phyloP scores from a whole-genome alignment of 1,284 basidiomycete species.

The Austropuccinia psidii region DNA sequence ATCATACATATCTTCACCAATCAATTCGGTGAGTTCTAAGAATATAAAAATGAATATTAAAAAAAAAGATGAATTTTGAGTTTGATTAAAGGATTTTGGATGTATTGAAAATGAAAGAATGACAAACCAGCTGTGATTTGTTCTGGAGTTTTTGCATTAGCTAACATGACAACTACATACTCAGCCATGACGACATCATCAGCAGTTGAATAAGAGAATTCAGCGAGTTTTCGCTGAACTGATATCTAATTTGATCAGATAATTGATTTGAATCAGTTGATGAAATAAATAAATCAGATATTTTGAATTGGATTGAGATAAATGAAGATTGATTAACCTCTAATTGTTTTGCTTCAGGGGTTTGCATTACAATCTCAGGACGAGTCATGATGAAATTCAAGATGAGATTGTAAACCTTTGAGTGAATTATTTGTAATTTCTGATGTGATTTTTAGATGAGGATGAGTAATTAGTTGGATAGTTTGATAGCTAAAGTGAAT shows the following conservation, averaged over 20 bases:
- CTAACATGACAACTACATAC: constrained; percentile 47
- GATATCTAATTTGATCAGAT: constrained; percentile 9
- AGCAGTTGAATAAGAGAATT: constrained; percentile 34
- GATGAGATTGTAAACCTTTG: no score
- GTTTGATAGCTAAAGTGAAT: no score
- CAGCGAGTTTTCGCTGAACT: constrained; percentile 33
- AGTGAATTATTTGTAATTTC: no score
- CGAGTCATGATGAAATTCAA: constrained; percentile 27
- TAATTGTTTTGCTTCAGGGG: constrained; percentile 33
- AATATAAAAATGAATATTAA: neutral
- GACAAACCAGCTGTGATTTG: constrained; percentile 41
- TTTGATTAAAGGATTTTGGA: neutral
- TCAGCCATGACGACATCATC: constrained; percentile 41
- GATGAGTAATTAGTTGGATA: no score
- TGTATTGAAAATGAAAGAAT: neutral
- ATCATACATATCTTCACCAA: constrained; percentile 43
- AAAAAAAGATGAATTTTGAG: neutral
- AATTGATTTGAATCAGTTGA: no score
- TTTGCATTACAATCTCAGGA: constrained; percentile 36
- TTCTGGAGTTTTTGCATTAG: constrained; percentile 44
- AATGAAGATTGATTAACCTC: constrained; percentile 4
- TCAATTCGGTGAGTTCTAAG: constrained; percentile 43
- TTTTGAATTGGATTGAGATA: neutral
- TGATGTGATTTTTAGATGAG: no score
- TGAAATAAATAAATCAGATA: no score